Base-by-base conservation (phyloP, 805 yeast genomes). In the Metschnikowia shivogae region DNA sequence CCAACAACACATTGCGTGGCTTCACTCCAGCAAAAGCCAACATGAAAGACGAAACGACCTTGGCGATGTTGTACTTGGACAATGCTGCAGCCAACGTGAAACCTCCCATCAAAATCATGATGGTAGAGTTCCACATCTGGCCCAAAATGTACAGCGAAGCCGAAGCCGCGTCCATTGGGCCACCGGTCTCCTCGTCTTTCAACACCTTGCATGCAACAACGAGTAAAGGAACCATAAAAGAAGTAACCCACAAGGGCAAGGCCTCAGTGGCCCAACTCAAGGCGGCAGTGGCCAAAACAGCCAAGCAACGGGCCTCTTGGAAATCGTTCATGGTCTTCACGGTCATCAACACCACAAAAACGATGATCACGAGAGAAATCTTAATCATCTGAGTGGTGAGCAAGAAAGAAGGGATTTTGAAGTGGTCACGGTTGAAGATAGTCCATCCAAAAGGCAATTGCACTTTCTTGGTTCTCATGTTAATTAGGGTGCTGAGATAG, bases 231-330 rank as follows among this genome's bases (percentile, higher is more conserved):
- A 93, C 78, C 31, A 88, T 57, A 45, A 92, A 63, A 0, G 97
- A 84, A 1, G 99, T 92, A 12, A 86, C 95, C 65, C 88, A 93
- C 35, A 92, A 70, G 5, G 98, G 98, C 52, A 92, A 80, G 0
- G 96, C 80, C 60, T 92, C 99, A 9, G 97, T 87, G 0, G 98
- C 97, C 99, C 98, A 92, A 22, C 90, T 69, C 40, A 90, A 60
- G 0, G 97, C 89, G 1, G 96, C 83, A 55, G 87, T 80, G 3
- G 86, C 74, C 37, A 93, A 73, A 5, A 92, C 70, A 0, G 97
- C 96, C 60, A 92, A 76, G 66, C 99, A 54, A 43, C 67, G 58
- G 31, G 61, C 59, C 45, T 70, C 73, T 22, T 64, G 64, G 4
- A 43, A 33, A 46, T 70, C 74, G 14, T 60, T 61, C 54, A 70